Conservation (phyloP, 1,139 yeast genomes). For the Candida albicans region DNA sequence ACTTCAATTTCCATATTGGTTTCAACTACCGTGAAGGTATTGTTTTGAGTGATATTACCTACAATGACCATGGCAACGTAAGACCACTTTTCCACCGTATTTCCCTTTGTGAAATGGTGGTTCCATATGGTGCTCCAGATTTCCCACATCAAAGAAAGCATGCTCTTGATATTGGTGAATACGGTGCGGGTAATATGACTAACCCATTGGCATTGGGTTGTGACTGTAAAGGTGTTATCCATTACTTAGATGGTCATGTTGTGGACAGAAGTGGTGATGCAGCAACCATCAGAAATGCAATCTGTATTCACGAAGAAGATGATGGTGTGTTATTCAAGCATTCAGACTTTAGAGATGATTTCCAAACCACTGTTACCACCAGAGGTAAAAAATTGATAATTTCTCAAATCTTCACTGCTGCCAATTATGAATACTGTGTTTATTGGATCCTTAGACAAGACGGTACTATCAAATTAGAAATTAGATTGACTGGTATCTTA, state of each 20-base stretch:
- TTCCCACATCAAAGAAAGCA: slow-evolving; percentile 90
- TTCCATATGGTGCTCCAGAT: slow-evolving; percentile 89
- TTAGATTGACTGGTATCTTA: slow-evolving; percentile 78
- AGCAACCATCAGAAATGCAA: slow-evolving; percentile 69
- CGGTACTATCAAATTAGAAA: slow-evolving; percentile 76
- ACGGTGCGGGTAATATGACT: slow-evolving; percentile 85
- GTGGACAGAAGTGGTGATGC: slow-evolving; percentile 67
- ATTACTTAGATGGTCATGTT: slow-evolving; percentile 75
- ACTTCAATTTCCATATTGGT: slow-evolving; percentile 74
- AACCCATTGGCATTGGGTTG: slow-evolving; percentile 77
- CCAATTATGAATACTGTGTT: slow-evolving; percentile 80
- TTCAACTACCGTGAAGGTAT: slow-evolving; percentile 86
- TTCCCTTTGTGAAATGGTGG: slow-evolving; percentile 82
- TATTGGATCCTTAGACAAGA: slow-evolving; percentile 84
- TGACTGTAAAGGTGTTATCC: slow-evolving; percentile 83
- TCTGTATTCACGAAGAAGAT: slow-evolving; percentile 84
- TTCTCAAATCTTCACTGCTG: slow-evolving; percentile 82
- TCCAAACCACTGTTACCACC: slow-evolving; percentile 70
- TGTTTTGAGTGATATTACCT: slow-evolving; percentile 69
- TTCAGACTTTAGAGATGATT: slow-evolving; percentile 79
- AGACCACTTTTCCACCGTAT: slow-evolving; percentile 77
- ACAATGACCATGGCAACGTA: slow-evolving; percentile 70
- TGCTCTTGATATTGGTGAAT: slow-evolving; percentile 87
- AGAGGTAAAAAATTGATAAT: slow-evolving; percentile 73
- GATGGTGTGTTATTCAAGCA: slow-evolving; percentile 78